Evolutionary conservation across 345 rosid species (phyloP).

Genomic region (Arabidopsis arenosa): DNA sequence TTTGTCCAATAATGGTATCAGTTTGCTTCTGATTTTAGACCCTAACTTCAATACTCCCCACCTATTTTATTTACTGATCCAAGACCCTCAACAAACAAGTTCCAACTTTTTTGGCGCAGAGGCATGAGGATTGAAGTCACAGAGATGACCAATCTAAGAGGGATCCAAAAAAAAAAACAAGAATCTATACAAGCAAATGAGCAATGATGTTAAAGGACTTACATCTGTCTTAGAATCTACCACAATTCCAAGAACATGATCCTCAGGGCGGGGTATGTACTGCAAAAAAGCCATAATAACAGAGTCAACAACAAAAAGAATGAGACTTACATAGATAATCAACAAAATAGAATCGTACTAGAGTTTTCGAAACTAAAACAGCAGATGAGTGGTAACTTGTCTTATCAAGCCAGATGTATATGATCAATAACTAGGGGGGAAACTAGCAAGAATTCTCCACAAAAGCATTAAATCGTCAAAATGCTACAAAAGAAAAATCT

Average conservation of each 20-base stretch:
- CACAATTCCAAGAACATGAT: slow-evolving; percentile 80
- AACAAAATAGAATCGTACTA: not conserved
- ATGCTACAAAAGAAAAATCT: too few species aligned
- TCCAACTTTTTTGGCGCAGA: not conserved
- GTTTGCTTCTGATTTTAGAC: slow-evolving; percentile 10
- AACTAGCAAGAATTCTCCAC: too few species aligned
- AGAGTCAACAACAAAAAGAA: slow-evolving; percentile 31
- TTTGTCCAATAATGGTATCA: not conserved
- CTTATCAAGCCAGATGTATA: too few species aligned
- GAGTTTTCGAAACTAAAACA: not conserved
- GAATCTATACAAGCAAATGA: slow-evolving; percentile 6
- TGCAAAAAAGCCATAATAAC: slow-evolving; percentile 45
- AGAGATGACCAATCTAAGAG: not conserved
- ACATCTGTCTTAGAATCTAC: slow-evolving; percentile 81
- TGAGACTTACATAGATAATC: slow-evolving; percentile 11
- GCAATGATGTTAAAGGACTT: slow-evolving; percentile 45
- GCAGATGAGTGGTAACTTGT: not conserved
- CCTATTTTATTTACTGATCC: not conserved
- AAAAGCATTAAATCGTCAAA: too few species aligned
- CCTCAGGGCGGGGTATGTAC: slow-evolving; percentile 77
- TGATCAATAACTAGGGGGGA: too few species aligned
- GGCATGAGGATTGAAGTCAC: not conserved
- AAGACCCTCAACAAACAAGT: slow-evolving; percentile 8
- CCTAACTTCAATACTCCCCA: not conserved
- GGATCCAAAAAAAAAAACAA: not conserved